Evolutionary conservation across 2,329 filamentous ascomycete species (phyloP).

Genomic region (Tolypocladium nubicola): DNA sequence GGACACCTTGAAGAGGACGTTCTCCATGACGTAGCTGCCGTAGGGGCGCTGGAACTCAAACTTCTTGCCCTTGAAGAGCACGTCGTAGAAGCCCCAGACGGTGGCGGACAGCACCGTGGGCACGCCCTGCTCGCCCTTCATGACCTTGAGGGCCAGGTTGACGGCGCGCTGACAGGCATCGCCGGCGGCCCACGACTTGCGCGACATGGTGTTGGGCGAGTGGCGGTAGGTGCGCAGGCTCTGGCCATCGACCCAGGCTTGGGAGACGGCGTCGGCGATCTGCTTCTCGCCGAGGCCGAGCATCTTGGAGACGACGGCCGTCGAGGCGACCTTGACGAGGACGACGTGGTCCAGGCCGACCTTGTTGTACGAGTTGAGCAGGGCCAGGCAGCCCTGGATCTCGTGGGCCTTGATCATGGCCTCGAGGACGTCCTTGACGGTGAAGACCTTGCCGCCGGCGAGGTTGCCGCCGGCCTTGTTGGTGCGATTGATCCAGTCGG

Average conservation of each 20-base stretch:
- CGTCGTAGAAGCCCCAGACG: slow-evolving; percentile 97
- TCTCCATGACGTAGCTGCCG: slow-evolving; percentile 99
- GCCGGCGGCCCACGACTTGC: slow-evolving; percentile 98
- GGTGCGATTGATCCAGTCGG: slow-evolving; percentile 95
- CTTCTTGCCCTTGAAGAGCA: slow-evolving; percentile 90
- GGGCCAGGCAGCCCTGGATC: slow-evolving; percentile 91
- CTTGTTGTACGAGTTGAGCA: slow-evolving; percentile 98
- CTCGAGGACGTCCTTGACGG: slow-evolving; percentile 83
- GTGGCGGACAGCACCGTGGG: slow-evolving; percentile 89
- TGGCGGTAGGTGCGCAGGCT: slow-evolving; percentile 94
- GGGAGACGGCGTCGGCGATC: slow-evolving; percentile 89
- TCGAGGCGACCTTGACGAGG: slow-evolving; percentile 92
- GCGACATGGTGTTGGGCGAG: slow-evolving; percentile 97
- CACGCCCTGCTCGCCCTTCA: slow-evolving; percentile 82
- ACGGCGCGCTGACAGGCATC: slow-evolving; percentile 95
- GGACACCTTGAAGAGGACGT: slow-evolving; percentile 98
- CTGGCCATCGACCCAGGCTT: slow-evolving; percentile 97
- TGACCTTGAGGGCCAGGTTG: slow-evolving; percentile 81
- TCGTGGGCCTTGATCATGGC: slow-evolving; percentile 99
- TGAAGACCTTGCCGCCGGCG: slow-evolving; percentile 80
- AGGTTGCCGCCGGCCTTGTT: slow-evolving; percentile 67
- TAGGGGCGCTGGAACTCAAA: slow-evolving; percentile 96
- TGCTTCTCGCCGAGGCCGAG: slow-evolving; percentile 80
- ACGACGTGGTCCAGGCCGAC: slow-evolving; percentile 97
- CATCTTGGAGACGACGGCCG: slow-evolving; percentile 92